Conservation (phyloP, 2,329 filamentous ascomycete genomes). For the Orbilia oligospora region DNA sequence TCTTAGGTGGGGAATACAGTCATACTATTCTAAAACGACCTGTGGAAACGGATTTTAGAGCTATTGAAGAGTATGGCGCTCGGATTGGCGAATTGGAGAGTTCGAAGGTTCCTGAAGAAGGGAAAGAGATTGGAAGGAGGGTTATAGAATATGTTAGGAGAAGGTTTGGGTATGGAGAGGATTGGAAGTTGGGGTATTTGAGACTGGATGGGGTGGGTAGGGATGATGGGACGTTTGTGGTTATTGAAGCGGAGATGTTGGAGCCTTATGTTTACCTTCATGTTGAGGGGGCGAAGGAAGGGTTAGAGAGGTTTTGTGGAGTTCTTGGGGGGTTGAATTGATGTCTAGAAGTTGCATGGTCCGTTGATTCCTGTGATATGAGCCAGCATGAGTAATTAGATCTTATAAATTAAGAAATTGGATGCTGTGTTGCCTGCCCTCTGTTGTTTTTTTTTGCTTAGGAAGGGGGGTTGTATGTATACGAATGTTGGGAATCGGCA, state of each 20-base stretch:
- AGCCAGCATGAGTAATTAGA: no score
- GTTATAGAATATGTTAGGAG: conserved; percentile 41
- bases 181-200: conserved; percentile 37
- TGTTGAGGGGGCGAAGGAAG: conserved; percentile 12
- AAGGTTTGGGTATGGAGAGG: conserved; percentile 18
- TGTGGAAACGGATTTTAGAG: conserved; percentile 14
- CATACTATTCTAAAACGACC: conserved; percentile 49
- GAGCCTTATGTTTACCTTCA: conserved; percentile 45
- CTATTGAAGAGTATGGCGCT: conserved; percentile 26
- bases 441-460: conserved; percentile 6
- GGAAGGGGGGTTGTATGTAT: no score
- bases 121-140: conserved; percentile 27
- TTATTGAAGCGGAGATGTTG: conserved; percentile 56
- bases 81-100: not conserved
- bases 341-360: no score
- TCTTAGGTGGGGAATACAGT: conserved; percentile 41
- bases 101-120: conserved; percentile 13
- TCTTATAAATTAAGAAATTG: no score
- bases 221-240: conserved; percentile 39
- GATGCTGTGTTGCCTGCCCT: conserved; percentile 5
- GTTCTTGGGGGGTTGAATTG: not conserved
- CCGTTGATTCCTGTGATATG: no score
- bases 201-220: conserved; percentile 46
- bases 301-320: conserved; percentile 19
- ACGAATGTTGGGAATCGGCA: not conserved